Evolutionary conservation across 139 green algal genomes (phyloP), one percentile per base, ranked within the genome.

Genomic region (Diplosphaera chodatii): DNA sequence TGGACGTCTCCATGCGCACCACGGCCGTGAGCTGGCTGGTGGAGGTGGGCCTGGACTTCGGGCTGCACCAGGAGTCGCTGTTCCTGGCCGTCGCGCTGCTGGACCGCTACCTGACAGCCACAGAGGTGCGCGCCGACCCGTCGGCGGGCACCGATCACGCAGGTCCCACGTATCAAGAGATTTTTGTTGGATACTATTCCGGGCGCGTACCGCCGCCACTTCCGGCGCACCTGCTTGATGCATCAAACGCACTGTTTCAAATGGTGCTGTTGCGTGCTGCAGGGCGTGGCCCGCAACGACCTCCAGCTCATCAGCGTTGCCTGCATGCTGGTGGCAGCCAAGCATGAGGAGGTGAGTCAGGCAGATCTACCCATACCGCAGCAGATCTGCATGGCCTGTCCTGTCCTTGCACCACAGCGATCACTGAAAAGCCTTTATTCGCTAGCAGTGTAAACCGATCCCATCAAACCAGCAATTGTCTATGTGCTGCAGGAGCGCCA

Each of bases 261-360:
- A 10, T 59, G 48, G 25, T 10, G 16, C 4, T 18, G 18, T 25
- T 59, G 16, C 48, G 16, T 59, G 13, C 48, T 25, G 68, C 73
- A 81, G 78, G 80, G 59, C 21, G 71, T 89, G 16, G 74, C 80
- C 5, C 67, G 73, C 40, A 79, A 68, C 55, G 66, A 85, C 63
- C 72, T 90, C 40, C 84, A 90, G 80, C 80, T 90, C 40, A 64
- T 90, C 27, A 76, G 70, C 23, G 76, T 86, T 5, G 77, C 84
- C 28, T 85, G 80, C 75, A 73, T 90, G 22, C 69, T 85, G 1
- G 40, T 89, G 23, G 84, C 84, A 1, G n/a, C 71, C 16, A 87
- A 89, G 55, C 66, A 80, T 4, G 79, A 89, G 32, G 84, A 89
- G 69, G 80, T 87, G 59, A 18, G 65, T 18, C 27, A 22, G 25